Evolutionary conservation across 2,329 filamentous ascomycete genomes (phyloP).

Genomic region (Pestalotiopsis sp.): DNA sequence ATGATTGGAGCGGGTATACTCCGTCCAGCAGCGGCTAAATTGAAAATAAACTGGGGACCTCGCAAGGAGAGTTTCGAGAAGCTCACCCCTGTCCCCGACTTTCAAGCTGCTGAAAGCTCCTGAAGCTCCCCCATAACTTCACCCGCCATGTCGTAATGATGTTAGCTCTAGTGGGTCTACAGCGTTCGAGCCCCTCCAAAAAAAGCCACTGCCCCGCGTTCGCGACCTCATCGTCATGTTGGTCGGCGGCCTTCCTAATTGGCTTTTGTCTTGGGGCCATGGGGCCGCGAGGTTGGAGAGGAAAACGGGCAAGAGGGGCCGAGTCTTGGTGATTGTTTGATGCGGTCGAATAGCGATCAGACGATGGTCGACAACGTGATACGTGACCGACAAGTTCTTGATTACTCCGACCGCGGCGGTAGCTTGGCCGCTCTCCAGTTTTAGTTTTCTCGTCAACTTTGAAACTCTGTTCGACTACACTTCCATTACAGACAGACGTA

Average conservation of each 20-base stretch:
- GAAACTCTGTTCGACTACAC: not conserved
- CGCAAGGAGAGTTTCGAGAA: slow-evolving; percentile 2
- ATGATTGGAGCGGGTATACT: slow-evolving; percentile 13
- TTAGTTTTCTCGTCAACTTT: not conserved
- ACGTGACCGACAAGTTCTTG: not conserved
- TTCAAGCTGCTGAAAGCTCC: not conserved
- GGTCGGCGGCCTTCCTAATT: slow-evolving; percentile 11
- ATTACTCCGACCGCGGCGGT: slow-evolving; percentile 7
- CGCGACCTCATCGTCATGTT: slow-evolving; percentile 8
- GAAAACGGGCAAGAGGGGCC: not conserved
- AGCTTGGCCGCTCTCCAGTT: not conserved
- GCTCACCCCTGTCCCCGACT: not conserved
- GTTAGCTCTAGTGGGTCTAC: slow-evolving; percentile 11
- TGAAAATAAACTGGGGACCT: not conserved
- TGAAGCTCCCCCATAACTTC: not conserved
- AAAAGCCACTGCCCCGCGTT: slow-evolving; percentile 8
- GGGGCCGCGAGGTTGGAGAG: not conserved
- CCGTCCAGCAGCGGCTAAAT: slow-evolving; percentile 3
- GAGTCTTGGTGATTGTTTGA: not conserved
- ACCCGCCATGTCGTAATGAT: slow-evolving; percentile 11
- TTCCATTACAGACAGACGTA: not conserved
- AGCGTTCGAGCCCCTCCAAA: not conserved
- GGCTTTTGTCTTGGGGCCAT: not conserved
- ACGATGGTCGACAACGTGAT: not conserved
- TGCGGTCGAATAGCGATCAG: slow-evolving; percentile 2